These are phyloP conservation scores for Suillus luteus DNA, from an alignment of 768 basidiomycete species.

Conservation along the genomic window DNA sequence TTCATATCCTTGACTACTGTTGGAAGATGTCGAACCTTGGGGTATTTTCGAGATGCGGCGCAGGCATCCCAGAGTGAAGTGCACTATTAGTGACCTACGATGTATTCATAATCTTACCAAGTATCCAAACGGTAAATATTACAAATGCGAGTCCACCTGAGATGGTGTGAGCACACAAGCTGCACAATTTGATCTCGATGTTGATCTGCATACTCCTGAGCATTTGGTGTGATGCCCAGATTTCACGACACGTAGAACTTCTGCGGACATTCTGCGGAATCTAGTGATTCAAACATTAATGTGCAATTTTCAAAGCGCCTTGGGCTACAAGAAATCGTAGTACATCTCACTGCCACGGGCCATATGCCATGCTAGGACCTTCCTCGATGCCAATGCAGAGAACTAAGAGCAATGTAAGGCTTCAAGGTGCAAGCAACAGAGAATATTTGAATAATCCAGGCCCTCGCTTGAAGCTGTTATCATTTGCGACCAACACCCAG, in stretches of 20 bases:
- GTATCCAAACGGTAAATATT: background rate
- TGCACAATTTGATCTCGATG: background rate
- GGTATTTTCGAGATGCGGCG: background rate
- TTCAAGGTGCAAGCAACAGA: no score
- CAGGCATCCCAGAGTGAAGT: background rate
- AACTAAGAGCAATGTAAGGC: no score
- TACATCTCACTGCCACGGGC: no score
- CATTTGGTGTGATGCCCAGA: background rate
- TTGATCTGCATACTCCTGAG: background rate
- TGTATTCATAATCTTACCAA: background rate
- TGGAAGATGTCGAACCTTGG: background rate
- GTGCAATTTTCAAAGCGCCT: no score
- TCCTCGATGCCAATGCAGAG: no score
- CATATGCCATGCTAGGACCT: no score
- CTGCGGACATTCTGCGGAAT: background rate
- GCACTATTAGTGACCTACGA: background rate
- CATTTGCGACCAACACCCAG: no score
- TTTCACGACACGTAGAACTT: background rate
- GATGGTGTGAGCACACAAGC: background rate
- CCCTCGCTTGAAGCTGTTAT: no score
- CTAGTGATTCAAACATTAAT: conserved; percentile 5
- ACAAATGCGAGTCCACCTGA: background rate
- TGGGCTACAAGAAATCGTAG: no score
- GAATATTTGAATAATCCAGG: no score
- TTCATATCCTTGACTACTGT: background rate